Evolutionary conservation across 1,139 yeast species (phyloP).

Genomic region (Sugiyamaella japonica): DNA sequence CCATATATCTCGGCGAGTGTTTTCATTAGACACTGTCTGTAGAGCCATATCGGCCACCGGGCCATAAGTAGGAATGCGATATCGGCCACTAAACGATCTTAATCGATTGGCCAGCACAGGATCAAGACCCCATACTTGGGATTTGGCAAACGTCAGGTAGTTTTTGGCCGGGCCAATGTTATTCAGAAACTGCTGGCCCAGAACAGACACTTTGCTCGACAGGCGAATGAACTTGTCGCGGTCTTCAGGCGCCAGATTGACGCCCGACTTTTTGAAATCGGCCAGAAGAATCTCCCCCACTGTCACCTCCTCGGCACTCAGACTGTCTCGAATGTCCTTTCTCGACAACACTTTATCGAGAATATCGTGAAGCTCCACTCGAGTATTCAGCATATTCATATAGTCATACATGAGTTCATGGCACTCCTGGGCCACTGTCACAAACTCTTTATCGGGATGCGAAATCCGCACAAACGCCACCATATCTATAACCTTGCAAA

Average conservation of each 20-base stretch:
- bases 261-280: slow-evolving; percentile 91
- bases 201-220: slow-evolving; percentile 76
- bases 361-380: slow-evolving; percentile 65
- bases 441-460: slow-evolving; percentile 74
- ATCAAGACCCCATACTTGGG: slow-evolving; percentile 43
- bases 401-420: slow-evolving; percentile 90
- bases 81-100: slow-evolving; percentile 31
- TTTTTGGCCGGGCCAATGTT: slow-evolving; percentile 46
- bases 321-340: slow-evolving; percentile 41
- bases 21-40: slow-evolving; percentile 56
- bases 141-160: slow-evolving; percentile 37
- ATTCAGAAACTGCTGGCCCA: slow-evolving; percentile 78
- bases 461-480: slow-evolving; percentile 90
- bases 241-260: slow-evolving; percentile 66
- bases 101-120: slow-evolving; percentile 38
- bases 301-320: slow-evolving; percentile 70
- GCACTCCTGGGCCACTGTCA: slow-evolving; percentile 80
- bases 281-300: slow-evolving; percentile 79
- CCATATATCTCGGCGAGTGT: slow-evolving; percentile 72
- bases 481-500: slow-evolving; percentile 90
- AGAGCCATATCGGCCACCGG: slow-evolving; percentile 66
- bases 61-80: slow-evolving; percentile 68
- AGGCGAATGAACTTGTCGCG: slow-evolving; percentile 71
- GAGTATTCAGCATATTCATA: slow-evolving; percentile 90
- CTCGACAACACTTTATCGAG: slow-evolving; percentile 57